Evolutionary conservation across 192 early-diverging fungal species (phyloP).

Genomic region (Geranomyces variabilis): DNA sequence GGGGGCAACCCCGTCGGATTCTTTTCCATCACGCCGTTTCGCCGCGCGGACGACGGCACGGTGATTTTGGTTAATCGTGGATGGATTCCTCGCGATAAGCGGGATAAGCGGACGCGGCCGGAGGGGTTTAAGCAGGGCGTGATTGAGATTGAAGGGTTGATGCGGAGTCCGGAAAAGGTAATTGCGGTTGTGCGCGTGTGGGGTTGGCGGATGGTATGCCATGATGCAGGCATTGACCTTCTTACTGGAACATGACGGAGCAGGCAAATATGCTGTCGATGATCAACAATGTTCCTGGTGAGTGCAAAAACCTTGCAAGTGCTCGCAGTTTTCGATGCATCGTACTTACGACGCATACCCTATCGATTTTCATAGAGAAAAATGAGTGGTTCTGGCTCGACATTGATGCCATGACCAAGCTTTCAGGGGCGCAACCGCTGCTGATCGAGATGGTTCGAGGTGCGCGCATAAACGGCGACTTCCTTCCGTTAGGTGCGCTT

Average conservation of each 20-base stretch:
- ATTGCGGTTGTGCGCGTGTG: not conserved
- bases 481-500: not conserved
- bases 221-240: no score
- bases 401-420: conserved; percentile 73
- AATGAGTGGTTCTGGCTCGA: conserved; percentile 87
- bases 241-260: not conserved
- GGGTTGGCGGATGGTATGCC: not conserved
- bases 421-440: conserved; percentile 65
- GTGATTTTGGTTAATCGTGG: conserved; percentile 84
- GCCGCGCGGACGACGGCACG: conserved; percentile 36
- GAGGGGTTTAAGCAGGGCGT: conserved; percentile 19
- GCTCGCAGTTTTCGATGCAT: conserved; percentile 32
- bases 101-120: not conserved
- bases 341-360: not conserved
- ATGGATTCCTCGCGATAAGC: conserved; percentile 75
- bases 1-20: conserved; percentile 31
- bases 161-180: conserved; percentile 3
- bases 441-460: conserved; percentile 78
- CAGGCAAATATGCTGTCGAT: conserved; percentile 9
- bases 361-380: conserved; percentile 36
- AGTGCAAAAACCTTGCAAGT: not conserved
- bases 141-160: conserved; percentile 22
- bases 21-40: conserved; percentile 46
- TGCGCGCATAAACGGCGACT: not conserved
- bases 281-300: not conserved